Evolutionary conservation across 441 rosid species (phyloP), one percentile per base, ranked within the genome.

Genomic region (Breynia disticha): DNA sequence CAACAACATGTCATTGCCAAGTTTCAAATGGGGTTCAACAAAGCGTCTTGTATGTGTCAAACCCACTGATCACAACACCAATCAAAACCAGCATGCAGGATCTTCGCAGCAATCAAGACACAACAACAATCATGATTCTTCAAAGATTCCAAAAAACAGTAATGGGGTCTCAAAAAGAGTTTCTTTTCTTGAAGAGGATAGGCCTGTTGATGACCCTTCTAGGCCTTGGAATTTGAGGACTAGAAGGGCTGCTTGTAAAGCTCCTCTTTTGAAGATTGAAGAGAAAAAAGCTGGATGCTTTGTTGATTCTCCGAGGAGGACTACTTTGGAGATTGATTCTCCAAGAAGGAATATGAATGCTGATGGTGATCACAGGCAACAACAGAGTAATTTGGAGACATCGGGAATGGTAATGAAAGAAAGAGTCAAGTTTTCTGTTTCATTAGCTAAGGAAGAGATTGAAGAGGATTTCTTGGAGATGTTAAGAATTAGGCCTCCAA

Each of bases 201-300:
- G 49, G 60, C 54, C 43, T 19, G 61, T 51, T 5, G 63, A 39
- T 16, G 62, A 50, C 20, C 57, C 66, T 18, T 50, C 64, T 19
- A 58, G 72, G 66, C 81, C 86, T 19, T 79, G 86, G 86, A 82
- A 79, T 70, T 61, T 79, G 76, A 73, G 89, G 67, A 79, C 81
- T 46, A 77, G 83, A 54, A 76, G 81, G 66, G 76, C 81, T 16
- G 79, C 81, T 4, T 71, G 76, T 54, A 79, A 72, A 57, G 78
- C 70, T 4, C 80, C 78, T 7, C 46, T 42, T 20, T 11, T 47
- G 45, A 67, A 14, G 62, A 60, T 45, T 44, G 65, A 63, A 24
- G 59, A 54, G 1, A 48, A 68, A 45, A 14, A n/a, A 16, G 50
- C 21, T 16, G 50, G 11, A 16, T 10, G 4, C 20, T 17, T 5